These are phyloP conservation scores for Triticum turgidum DNA, from an alignment of 176 grass and related monocot genomes.

Conservation along the genomic window DNA sequence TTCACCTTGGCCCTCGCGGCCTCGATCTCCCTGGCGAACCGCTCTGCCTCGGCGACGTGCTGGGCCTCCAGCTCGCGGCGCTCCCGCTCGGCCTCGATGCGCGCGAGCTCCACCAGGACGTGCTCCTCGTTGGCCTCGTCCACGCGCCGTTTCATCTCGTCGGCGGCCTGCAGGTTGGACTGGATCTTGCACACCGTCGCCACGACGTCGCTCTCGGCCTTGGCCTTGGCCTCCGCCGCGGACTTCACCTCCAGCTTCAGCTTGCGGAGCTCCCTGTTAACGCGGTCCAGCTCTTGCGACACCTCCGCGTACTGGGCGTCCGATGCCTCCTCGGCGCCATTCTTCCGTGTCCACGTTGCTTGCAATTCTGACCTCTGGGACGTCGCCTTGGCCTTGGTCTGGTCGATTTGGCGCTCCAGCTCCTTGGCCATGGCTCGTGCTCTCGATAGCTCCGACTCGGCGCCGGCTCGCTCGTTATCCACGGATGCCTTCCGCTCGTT, in stretches of 20 bases:
- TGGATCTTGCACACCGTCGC: slow-evolving; percentile 46
- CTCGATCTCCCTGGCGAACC: slow-evolving; percentile 50
- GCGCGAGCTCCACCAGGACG: slow-evolving; percentile 89
- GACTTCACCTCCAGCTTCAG: slow-evolving; percentile 56
- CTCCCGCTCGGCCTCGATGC: slow-evolving; percentile 94
- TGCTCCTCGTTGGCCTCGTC: slow-evolving; percentile 90
- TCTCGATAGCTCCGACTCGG: slow-evolving; percentile 51
- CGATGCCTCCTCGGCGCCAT: not conserved
- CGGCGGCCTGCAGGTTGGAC: slow-evolving; percentile 43
- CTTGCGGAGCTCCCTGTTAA: slow-evolving; percentile 59
- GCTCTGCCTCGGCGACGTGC: slow-evolving; percentile 45
- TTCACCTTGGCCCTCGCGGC: slow-evolving; percentile 44
- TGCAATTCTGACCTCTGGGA: slow-evolving; percentile 31
- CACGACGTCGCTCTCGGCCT: slow-evolving; percentile 75
- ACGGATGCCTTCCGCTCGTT: slow-evolving; percentile 49
- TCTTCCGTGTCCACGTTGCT: not conserved
- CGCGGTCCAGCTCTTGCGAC: slow-evolving; percentile 49
- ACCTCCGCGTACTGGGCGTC: slow-evolving; percentile 38
- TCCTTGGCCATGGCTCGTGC: slow-evolving; percentile 42
- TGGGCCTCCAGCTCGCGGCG: slow-evolving; percentile 58
- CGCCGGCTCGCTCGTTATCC: slow-evolving; percentile 51
- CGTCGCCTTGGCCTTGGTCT: slow-evolving; percentile 38
- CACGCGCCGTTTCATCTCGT: slow-evolving; percentile 66
- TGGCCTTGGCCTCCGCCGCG: slow-evolving; percentile 59
- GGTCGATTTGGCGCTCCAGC: slow-evolving; percentile 57